A percentile compares a stretch with the other conserved stretches of the same genome.
phyloP scores from a whole-genome alignment of 1,284 basidiomycete species.

The Ceratobasidium sp. region DNA sequence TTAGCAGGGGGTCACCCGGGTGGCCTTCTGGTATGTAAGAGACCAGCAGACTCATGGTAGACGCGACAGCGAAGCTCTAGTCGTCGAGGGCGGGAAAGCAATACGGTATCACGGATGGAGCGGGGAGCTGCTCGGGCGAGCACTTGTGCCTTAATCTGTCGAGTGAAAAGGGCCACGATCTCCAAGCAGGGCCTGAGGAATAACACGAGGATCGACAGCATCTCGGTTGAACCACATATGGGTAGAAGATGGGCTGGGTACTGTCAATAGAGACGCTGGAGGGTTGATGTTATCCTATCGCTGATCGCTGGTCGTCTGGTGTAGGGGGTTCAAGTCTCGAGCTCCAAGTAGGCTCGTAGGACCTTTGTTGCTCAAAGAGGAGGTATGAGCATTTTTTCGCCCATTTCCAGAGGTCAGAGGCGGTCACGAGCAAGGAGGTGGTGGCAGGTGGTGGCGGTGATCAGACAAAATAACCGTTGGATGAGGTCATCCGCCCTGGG shows the following conservation, averaged over 20 bases:
- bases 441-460: background rate
- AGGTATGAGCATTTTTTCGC: too few species aligned
- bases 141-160: background rate
- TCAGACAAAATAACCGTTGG: background rate
- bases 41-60: slow-evolving; percentile 2
- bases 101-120: background rate
- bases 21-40: slow-evolving; percentile 25
- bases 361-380: too few species aligned
- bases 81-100: background rate
- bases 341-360: too few species aligned
- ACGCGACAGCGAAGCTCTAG: background rate
- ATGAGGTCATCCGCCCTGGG: slow-evolving; percentile 11
- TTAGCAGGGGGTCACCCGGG: background rate
- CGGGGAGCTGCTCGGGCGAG: background rate
- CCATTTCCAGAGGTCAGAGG: too few species aligned
- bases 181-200: background rate
- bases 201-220: background rate
- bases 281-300: background rate
- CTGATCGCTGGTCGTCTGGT: background rate
- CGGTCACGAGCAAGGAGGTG: too few species aligned
- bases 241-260: background rate
- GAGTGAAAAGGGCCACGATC: background rate
- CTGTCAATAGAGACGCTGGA: background rate
- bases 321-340: too few species aligned
- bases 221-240: background rate